These are phyloP conservation scores for Pistacia integerrima DNA, from an alignment of 345 rosid genomes.

Conservation along the genomic window DNA sequence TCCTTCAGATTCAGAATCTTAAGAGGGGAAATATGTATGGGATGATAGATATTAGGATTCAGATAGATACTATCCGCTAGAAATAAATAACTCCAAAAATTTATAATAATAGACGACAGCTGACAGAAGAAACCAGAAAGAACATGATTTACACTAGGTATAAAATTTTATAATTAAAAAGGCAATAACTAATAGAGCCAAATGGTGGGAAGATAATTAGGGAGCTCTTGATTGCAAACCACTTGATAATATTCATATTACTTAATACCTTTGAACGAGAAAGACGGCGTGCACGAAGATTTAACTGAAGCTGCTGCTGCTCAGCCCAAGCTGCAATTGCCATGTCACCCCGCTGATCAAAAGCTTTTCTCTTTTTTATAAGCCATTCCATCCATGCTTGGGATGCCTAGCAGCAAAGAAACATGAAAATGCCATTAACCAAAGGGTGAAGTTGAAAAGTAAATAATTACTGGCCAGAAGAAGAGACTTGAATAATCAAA, in stretches of 20 bases:
- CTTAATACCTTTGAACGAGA: slow-evolving; percentile 76
- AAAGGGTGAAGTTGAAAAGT: not conserved
- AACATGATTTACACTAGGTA: not conserved
- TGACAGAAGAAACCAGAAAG: not conserved
- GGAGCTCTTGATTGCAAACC: not conserved
- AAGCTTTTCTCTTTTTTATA: slow-evolving; percentile 86
- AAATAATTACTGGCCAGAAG: not conserved
- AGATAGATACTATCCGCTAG: not conserved
- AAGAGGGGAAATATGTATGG: not conserved
- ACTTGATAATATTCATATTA: slow-evolving; percentile 10
- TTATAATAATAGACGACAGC: not conserved
- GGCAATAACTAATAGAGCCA: not conserved
- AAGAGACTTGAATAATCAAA: not conserved
- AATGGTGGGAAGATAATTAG: slow-evolving; percentile 5
- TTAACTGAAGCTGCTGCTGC: slow-evolving; percentile 89
- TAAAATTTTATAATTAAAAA: not conserved
- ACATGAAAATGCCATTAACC: slow-evolving; percentile 12
- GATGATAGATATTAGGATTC: no score
- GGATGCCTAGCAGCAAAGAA: slow-evolving; percentile 64
- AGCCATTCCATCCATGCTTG: slow-evolving; percentile 99
- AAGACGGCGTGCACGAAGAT: slow-evolving; percentile 82
- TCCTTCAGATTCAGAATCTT: slow-evolving; percentile 3
- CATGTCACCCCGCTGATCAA: slow-evolving; percentile 94
- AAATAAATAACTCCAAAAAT: not conserved
- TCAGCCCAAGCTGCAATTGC: slow-evolving; percentile 97